Conservation (phyloP, 441 rosid species). For the Hura crepitans region DNA sequence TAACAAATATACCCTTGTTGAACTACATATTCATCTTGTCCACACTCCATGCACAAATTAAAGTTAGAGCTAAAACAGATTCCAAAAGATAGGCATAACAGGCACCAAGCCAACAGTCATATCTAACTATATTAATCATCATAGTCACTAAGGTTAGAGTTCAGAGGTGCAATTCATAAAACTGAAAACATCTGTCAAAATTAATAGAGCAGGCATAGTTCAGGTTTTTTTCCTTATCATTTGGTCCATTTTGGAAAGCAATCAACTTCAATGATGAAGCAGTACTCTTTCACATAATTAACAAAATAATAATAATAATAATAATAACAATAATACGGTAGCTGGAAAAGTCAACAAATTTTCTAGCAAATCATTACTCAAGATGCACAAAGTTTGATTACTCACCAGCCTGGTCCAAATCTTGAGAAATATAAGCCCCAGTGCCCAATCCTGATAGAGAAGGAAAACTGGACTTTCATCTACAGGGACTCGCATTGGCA, state of each 20-base stretch:
- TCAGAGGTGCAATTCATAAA: background rate
- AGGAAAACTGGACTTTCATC: slow-evolving; percentile 98
- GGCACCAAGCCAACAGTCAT: too few species aligned
- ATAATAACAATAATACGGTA: too few species aligned
- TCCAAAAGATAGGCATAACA: background rate
- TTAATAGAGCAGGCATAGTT: background rate
- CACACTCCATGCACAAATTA: too few species aligned
- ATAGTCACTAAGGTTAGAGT: too few species aligned
- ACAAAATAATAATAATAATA: too few species aligned
- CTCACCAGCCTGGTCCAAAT: slow-evolving; percentile 94
- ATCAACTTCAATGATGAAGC: background rate
- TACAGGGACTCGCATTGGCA: slow-evolving; percentile 97
- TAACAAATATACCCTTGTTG: too few species aligned
- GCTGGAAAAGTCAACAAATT: background rate
- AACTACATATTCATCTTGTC: too few species aligned
- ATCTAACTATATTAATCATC: too few species aligned
- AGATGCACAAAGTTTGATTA: slow-evolving; percentile 11
- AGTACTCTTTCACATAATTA: background rate
- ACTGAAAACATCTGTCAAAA: background rate
- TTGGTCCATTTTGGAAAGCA: background rate
- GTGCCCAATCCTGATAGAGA: slow-evolving; percentile 96
- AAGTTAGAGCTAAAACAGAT: background rate
- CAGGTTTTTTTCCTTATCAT: too few species aligned
- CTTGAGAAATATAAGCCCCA: slow-evolving; percentile 91
- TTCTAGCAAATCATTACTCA: background rate